Conservation (phyloP, 2,329 filamentous ascomycete genomes). For the Aspergillus ustus region DNA sequence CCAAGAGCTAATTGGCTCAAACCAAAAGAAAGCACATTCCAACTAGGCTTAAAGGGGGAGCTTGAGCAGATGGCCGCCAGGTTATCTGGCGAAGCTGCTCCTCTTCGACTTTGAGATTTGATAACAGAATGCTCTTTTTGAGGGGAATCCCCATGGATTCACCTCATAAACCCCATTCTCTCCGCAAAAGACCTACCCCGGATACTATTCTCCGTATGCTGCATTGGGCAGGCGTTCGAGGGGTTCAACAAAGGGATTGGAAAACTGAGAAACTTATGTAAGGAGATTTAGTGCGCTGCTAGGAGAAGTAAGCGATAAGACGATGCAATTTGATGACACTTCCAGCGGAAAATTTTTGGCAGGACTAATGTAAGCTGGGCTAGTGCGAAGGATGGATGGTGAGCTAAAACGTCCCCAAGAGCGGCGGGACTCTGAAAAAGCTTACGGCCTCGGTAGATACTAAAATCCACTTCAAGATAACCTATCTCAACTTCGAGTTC, state of each 20-base stretch:
- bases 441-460: too few relatives aligned
- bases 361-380: not conserved
- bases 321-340: too few relatives aligned
- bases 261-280: too few relatives aligned
- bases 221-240: constrained; percentile 4
- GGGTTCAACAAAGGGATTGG: too few relatives aligned
- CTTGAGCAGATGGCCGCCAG: constrained; percentile 36
- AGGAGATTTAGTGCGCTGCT: too few relatives aligned
- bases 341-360: not conserved
- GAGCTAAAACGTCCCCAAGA: too few relatives aligned
- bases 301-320: too few relatives aligned
- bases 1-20: constrained; percentile 17
- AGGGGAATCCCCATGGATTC: not conserved
- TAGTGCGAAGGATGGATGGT: too few relatives aligned
- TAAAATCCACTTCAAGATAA: too few relatives aligned
- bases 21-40: constrained; percentile 18
- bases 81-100: not conserved
- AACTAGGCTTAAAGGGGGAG: constrained; percentile 41
- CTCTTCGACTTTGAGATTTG: not conserved
- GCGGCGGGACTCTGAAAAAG: too few relatives aligned
- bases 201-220: not conserved
- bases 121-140: constrained; percentile 6
- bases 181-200: not conserved
- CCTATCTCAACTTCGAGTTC: too few relatives aligned
- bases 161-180: too few relatives aligned